Conservation (phyloP, 352 stramenopile genomes). For the Globisporangium paroecandrum region DNA sequence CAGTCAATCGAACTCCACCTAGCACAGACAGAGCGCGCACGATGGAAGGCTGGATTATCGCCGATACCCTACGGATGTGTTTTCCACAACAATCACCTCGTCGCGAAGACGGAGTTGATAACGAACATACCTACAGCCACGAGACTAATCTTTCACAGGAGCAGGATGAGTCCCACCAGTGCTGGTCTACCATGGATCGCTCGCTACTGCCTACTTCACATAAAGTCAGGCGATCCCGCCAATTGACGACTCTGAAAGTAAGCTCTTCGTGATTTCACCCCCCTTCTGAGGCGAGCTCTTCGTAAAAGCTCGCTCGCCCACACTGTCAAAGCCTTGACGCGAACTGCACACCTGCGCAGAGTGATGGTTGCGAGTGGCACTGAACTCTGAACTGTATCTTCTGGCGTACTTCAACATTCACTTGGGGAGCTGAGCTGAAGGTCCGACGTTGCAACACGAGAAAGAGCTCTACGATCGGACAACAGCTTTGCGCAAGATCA, state of each 20-base stretch:
- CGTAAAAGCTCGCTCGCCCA: not conserved
- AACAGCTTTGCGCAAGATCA: not conserved
- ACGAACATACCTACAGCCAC: no score
- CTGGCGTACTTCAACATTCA: not conserved
- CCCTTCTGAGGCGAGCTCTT: no score
- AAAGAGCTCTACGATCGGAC: not conserved
- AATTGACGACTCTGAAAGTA: not conserved
- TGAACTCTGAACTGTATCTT: not conserved
- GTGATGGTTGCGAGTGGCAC: not conserved
- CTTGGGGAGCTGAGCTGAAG: not conserved
- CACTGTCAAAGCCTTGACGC: not conserved
- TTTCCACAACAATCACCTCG: no score
- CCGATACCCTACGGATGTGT: no score
- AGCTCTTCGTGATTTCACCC: not conserved
- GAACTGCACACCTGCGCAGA: not conserved
- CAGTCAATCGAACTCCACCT: no score
- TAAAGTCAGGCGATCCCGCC: not conserved
- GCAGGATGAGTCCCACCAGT: not conserved
- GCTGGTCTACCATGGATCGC: no score
- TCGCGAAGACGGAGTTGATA: no score
- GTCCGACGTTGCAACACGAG: not conserved
- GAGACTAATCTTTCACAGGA: no score
- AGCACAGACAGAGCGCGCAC: not conserved
- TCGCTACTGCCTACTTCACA: not conserved
- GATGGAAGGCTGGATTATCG: no score